Evolutionary conservation across 768 basidiomycete species (phyloP).

Genomic region (Suillus subaureus): DNA sequence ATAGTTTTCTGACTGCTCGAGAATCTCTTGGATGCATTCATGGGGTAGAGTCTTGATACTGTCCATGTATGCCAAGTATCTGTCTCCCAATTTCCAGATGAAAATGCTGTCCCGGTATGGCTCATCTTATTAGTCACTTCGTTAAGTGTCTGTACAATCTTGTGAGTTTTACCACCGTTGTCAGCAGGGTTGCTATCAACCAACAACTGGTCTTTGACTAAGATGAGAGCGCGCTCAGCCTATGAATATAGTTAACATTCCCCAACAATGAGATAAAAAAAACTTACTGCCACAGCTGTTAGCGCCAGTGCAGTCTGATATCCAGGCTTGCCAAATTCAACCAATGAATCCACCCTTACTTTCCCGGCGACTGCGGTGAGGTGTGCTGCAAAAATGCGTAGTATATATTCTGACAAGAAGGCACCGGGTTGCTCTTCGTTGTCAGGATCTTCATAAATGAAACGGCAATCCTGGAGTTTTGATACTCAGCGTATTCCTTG

Average conservation of each 20-base stretch:
- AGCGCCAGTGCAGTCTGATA: conserved; percentile 9
- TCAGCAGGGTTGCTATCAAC: not conserved
- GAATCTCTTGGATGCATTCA: not conserved
- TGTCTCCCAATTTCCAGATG: not conserved
- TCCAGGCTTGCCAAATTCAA: conserved; percentile 5
- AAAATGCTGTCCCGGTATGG: not conserved
- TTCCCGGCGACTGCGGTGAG: conserved; percentile 2
- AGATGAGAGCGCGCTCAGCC: conserved; percentile 8
- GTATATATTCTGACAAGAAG: conserved; percentile 12
- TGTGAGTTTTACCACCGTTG: conserved; percentile 4
- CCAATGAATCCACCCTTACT: conserved; percentile 6
- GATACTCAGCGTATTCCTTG: not conserved
- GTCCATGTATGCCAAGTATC: not conserved
- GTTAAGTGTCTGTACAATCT: conserved; percentile 13
- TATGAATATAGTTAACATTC: conserved; percentile 8
- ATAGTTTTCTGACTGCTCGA: not conserved
- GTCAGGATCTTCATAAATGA: conserved; percentile 12
- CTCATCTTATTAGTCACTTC: conserved; percentile 7
- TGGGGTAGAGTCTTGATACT: not conserved
- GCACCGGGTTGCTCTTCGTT: not conserved
- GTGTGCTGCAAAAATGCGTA: conserved; percentile 8
- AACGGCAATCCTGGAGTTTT: not conserved
- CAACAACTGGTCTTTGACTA: conserved; percentile 1
- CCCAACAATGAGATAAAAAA: not conserved
- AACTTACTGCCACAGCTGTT: conserved; percentile 9